Conservation (phyloP, 2,329 filamentous ascomycete genomes). For the Phoma sp. region DNA sequence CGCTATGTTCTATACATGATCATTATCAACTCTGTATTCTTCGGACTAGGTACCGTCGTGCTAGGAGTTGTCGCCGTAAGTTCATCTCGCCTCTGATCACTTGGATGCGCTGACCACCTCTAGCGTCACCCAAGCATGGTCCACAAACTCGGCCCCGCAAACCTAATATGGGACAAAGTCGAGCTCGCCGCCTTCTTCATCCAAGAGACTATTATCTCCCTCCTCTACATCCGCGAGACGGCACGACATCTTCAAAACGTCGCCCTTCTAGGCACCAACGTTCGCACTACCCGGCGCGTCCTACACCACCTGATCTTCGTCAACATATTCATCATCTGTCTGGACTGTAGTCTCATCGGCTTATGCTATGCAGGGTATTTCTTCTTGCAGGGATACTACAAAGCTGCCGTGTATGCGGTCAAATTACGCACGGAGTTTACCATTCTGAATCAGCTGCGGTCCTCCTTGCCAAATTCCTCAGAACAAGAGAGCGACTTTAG, state of each 20-base stretch:
- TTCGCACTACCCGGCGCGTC: constrained; percentile 21
- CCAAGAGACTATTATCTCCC: constrained; percentile 47
- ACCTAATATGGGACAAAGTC: constrained; percentile 47
- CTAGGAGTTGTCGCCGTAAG: constrained; percentile 59
- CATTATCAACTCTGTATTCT: constrained; percentile 58
- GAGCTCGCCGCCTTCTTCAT: constrained; percentile 51
- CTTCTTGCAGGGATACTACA: constrained; percentile 50
- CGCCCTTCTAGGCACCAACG: constrained; percentile 23
- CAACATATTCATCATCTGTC: constrained; percentile 51
- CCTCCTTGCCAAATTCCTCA: constrained; percentile 17
- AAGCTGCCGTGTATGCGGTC: constrained; percentile 52
- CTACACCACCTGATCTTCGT: constrained; percentile 47
- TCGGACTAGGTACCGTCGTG: constrained; percentile 62
- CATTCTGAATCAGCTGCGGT: constrained; percentile 54
- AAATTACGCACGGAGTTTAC: constrained; percentile 62
- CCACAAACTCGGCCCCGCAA: constrained; percentile 14
- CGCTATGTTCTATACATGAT: constrained; percentile 63
- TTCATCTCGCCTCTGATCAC: not conserved
- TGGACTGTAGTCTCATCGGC: constrained; percentile 50
- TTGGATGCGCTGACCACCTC: constrained; percentile 15
- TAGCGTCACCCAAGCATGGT: constrained; percentile 25
- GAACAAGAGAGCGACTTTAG: constrained; percentile 9
- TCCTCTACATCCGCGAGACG: constrained; percentile 61
- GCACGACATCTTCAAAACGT: constrained; percentile 49
- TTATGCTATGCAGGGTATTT: constrained; percentile 50